Base-by-base conservation (phyloP, 2,329 filamentous ascomycete species). In the Colletotrichum australisinense region DNA sequence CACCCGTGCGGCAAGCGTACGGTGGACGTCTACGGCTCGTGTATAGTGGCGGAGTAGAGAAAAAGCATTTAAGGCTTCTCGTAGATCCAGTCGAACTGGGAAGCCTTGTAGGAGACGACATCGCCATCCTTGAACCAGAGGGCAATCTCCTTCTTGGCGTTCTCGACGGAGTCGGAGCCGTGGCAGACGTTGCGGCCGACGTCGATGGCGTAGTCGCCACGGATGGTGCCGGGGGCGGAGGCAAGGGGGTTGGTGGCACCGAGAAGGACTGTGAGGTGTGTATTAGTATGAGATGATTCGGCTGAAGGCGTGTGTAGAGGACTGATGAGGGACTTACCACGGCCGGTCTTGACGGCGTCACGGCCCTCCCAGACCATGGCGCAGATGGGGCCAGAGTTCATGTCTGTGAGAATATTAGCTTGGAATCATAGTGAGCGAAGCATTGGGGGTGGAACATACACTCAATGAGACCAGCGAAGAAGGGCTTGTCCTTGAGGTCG, bases 311-410 rank as follows among this genome's bases (percentile, higher is more conserved):
- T 7, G 30, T 22, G 35, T 57, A 3, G 28, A 63, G 12, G 42
- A 16, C 16, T 24, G 38, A 62, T 12, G 42, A 30, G 30, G 30
- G 60, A 88, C 91, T 79, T 91, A 94, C 93, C 84, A 84, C 97
- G 96, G 87, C 97, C 97, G 80, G 95, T 98, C 94, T 98, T 98
- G 91, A 98, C 95, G 86, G 93, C 97, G 83, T 99, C 95, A 91
- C 94, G 94, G 84, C 97, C 97, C 88, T 99, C 95, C 97, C 97
- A 99, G 88, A 99, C 93, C 96, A 98, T 99, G 89, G 97, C 97
- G 90, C 91, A 93, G 89, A 99, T 96, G 85, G 97, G 97, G 85
- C 97, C 97, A 86, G 93, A 95, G 86, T 92, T 89, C 97, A 98
- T 99, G 92, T 98, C 95, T 97, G 78, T 75, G 32, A 70, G 78